Base-by-base conservation (phyloP, 1,139 yeast species). In the Hyphopichia wangnamkhiaoensis region DNA sequence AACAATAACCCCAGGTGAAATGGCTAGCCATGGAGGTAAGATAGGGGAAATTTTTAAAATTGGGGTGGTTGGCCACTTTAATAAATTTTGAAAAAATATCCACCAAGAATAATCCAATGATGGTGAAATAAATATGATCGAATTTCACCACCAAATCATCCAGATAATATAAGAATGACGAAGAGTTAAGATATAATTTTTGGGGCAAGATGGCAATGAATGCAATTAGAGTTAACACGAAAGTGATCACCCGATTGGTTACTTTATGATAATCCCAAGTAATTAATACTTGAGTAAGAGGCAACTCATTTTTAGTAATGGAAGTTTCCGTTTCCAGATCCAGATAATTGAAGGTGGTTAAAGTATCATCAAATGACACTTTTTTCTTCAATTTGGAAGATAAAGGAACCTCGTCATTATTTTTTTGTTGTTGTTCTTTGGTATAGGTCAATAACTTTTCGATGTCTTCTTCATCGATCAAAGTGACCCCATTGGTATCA, bases 1-100 rank as follows among this genome's bases (percentile, higher is more conserved):
- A 50, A 34, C 52, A 39, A 44, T 63, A 62, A 26, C 50, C 42
- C 63, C 63, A 59, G 7, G 51, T 46, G 38, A 60, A 58, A 35
- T 50, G 46, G 31, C 52, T 37, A 17, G 55, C 34, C 14, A 54
- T 36, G 23, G 43, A 37, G 5, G 53, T 52, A n/a, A 45, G 31
- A 13, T 46, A 35, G 19, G 54, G 54, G 39, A 46, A 48, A 31
- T 42, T 42, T 18, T 37, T 37, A 37, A 44, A 37, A 19, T 40
- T 43, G 12, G 53, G 54, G 27, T 47, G 48, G 35, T 41, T 49
- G 17, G 50, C 42, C 4, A 44, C 48, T 18, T 39, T 37, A 32
- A 44, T 41, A 26, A 53, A 45, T 28, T 45, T 53, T 27, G 17
- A 10, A 13, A 44, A 28, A 24, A 42, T 45, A 27, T 53, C 46